Conservation (phyloP, 495 filamentous ascomycete species). For the Xylaria telfairii region DNA sequence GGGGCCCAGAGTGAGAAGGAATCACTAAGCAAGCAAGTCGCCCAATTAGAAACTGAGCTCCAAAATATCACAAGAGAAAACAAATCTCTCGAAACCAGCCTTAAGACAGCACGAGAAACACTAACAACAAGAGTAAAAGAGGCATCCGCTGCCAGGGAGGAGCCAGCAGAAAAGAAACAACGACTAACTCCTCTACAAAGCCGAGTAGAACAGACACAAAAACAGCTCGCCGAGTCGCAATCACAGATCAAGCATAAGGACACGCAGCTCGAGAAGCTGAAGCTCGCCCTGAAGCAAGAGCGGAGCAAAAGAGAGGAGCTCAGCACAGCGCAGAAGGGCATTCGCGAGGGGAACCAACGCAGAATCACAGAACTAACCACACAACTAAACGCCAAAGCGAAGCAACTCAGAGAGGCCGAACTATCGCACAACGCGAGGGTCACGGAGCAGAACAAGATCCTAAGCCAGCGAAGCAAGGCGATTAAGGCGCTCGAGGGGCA, state of each 20-base stretch:
- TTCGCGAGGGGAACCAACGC: neutral
- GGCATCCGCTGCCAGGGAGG: neutral
- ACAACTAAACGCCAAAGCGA: neutral
- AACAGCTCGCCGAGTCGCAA: neutral
- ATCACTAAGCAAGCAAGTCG: neutral
- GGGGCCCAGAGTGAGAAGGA: neutral
- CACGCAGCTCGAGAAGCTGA: neutral
- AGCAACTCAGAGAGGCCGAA: neutral
- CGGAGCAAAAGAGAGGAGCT: neutral
- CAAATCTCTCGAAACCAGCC: neutral
- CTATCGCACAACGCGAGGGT: neutral
- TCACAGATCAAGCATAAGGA: neutral
- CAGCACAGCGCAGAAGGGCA: neutral
- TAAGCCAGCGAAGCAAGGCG: constrained; percentile 1
- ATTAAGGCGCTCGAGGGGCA: neutral
- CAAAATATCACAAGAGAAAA: neutral
- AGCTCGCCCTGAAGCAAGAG: neutral
- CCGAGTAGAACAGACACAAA: neutral
- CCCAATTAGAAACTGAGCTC: neutral
- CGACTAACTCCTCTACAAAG: neutral
- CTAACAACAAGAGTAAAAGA: neutral
- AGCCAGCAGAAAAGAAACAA: neutral
- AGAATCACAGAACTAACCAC: neutral
- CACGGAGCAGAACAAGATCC: neutral
- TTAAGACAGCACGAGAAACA: neutral